Evolutionary conservation across 1,284 basidiomycete species (phyloP), one percentile per base, ranked within the genome.

Genomic region (Austroboletus novae-zelandiae): DNA sequence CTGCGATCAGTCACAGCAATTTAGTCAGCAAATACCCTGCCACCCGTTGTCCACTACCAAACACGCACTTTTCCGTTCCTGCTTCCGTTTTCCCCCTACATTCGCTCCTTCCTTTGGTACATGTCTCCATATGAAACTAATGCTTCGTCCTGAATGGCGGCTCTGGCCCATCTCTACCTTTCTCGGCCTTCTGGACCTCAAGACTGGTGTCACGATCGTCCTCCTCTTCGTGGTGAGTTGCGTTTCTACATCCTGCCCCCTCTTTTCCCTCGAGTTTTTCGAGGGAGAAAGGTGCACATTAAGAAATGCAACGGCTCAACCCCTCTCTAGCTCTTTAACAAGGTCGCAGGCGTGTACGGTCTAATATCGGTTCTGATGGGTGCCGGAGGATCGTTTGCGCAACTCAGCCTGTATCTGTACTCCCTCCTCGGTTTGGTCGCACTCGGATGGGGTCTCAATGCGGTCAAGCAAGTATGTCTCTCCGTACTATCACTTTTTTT

Each of bases 271-370:
- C n/a, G 35, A 8, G 3, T 8, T 2, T 3, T 10, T 13, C 29
- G 18, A 32, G 20, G 20, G 7, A 8, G 23, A 44, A 45, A 39
- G 29, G 23, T 11, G n/a, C 27, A 29, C 40, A 20, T 53, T 31
- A 15, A 23, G 31, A 45, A 14, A 57, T 20, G 11, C 10, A 40
- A 40, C 1, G 11, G 45, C 56, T 50, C 43, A 63, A 42, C 20
- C 18, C 45, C 2, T 25, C 25, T 1, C 20, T 59, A 94, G 91
- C 76, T 97, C 47, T 80, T 99, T 60, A 98, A 99, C 81, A 99
- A 99, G 74, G 95, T 95, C 47, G 96, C 96, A 14, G 96, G 96
- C 50, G 82, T 98, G 15, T 99, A 98, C 68, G 96, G 96, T 47
- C 83, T 99, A 57, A 86, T 99, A 46, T 94, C 94, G 14, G 80